Conservation (phyloP, 2,329 filamentous ascomycete species). For the Sclerotinia minor region DNA sequence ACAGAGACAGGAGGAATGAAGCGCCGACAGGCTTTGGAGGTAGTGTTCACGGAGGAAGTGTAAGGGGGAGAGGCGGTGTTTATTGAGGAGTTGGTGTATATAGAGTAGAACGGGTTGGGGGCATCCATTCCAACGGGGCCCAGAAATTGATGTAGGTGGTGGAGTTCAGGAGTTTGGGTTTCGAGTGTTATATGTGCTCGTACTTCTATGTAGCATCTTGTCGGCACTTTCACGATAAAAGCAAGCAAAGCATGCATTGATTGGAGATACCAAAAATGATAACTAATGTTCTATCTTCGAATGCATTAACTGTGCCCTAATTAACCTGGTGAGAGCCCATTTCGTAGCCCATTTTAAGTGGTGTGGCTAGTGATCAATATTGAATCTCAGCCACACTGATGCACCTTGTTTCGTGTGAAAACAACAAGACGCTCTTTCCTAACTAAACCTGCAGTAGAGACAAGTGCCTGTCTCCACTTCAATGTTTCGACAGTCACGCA, state of each 20-base stretch:
- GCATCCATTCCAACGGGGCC: background rate
- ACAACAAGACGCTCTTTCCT: too few relatives aligned
- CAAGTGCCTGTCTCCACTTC: background rate
- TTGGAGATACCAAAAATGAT: slow-evolving; percentile 15
- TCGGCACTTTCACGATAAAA: background rate
- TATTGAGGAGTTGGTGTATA: slow-evolving; percentile 13
- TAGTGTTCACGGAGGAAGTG: background rate
- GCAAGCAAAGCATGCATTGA: background rate
- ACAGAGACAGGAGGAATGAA: slow-evolving; percentile 8
- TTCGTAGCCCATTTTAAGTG: too few relatives aligned
- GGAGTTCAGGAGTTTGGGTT: slow-evolving; percentile 14
- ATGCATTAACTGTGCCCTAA: background rate
- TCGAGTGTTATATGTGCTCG: background rate
- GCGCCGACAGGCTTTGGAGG: background rate
- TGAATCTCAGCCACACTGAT: too few relatives aligned
- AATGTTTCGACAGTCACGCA: background rate
- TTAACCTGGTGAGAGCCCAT: background rate
- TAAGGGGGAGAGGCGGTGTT: slow-evolving; percentile 15
- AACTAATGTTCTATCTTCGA: background rate
- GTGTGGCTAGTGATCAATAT: background rate
- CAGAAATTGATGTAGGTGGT: slow-evolving; percentile 8
- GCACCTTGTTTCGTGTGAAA: too few relatives aligned
- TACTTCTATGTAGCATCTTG: background rate
- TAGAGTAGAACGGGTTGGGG: background rate
- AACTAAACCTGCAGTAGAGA: too few relatives aligned